Percentiles rank a stretch among this genome's conserved stretches.
These are phyloP conservation scores for Fusarium papillatum DNA, from an alignment of 2,329 filamentous ascomycete species.

Conservation along the genomic window DNA sequence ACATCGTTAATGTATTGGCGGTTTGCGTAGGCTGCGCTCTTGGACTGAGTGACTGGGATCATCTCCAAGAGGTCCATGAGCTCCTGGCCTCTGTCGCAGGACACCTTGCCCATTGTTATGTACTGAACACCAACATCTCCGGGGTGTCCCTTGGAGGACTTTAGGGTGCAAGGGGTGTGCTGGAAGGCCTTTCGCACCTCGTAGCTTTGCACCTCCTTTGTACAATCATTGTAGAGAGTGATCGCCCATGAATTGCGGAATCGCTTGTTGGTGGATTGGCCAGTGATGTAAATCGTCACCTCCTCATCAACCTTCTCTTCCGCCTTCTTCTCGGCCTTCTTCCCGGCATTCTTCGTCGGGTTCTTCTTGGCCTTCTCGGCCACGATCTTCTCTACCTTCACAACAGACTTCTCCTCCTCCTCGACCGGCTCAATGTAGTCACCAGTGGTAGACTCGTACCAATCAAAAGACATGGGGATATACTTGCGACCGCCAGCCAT, in stretches of 20 bases:
- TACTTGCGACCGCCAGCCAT: neutral
- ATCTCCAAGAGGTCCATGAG: neutral
- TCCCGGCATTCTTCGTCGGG: neutral
- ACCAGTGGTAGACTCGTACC: neutral
- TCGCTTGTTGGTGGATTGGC: neutral
- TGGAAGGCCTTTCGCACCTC: neutral
- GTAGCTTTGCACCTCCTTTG: fast-evolving
- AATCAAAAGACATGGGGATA: neutral
- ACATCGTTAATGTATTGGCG: neutral
- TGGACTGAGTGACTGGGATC: neutral
- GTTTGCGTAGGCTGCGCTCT: neutral
- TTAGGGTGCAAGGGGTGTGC: fast-evolving
- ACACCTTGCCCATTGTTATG: neutral
- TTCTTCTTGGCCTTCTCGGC: neutral
- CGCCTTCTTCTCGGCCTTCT: neutral
- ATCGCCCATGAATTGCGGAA: neutral
- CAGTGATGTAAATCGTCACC: neutral
- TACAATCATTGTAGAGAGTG: neutral
- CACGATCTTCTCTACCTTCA: neutral
- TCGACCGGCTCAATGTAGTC: neutral
- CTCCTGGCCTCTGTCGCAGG: neutral
- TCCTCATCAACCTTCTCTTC: neutral
- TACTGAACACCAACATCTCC: neutral
- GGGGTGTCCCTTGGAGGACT: neutral
- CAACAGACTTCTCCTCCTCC: neutral